Evolutionary conservation across 2,329 filamentous ascomycete species (phyloP).

Genomic region (Aspergillus fischeri): DNA sequence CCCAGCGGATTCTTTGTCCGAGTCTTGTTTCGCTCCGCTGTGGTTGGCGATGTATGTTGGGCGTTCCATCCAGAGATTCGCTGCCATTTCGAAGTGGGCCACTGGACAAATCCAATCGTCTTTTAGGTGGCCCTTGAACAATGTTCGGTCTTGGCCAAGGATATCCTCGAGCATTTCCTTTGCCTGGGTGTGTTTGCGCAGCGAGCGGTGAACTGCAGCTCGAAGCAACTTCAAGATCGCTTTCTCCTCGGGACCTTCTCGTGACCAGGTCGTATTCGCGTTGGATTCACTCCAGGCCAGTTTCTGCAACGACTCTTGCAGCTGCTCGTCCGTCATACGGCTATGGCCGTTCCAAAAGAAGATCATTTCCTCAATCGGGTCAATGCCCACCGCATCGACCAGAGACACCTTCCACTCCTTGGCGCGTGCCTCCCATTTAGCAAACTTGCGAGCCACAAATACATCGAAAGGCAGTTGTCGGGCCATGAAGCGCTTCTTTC

Average conservation of each 20-base stretch:
- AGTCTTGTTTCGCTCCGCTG: constrained; percentile 7
- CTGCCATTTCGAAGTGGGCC: constrained; percentile 82
- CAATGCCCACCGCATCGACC: constrained; percentile 74
- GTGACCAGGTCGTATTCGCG: constrained; percentile 46
- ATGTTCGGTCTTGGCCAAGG: constrained; percentile 52
- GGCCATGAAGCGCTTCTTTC: constrained; percentile 86
- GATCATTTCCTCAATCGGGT: constrained; percentile 83
- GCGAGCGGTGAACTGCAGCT: constrained; percentile 61
- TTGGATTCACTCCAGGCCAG: constrained; percentile 67
- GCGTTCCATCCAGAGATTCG: constrained; percentile 70
- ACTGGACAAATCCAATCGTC: constrained; percentile 65
- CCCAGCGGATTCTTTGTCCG: not conserved
- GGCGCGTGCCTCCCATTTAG: constrained; percentile 80
- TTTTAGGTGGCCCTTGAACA: constrained; percentile 49
- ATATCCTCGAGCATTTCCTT: constrained; percentile 62
- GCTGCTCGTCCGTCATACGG: constrained; percentile 65
- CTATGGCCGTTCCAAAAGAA: constrained; percentile 91
- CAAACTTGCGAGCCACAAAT: constrained; percentile 76
- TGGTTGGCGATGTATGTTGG: constrained; percentile 36
- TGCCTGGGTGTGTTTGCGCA: constrained; percentile 62
- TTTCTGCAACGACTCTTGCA: constrained; percentile 60
- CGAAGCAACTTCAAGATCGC: constrained; percentile 65
- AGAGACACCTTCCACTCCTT: constrained; percentile 64
- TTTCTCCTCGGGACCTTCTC: constrained; percentile 55
- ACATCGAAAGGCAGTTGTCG: constrained; percentile 84